Evolutionary conservation across 768 basidiomycete species (phyloP).

Genomic region (Boletus insuetus): DNA sequence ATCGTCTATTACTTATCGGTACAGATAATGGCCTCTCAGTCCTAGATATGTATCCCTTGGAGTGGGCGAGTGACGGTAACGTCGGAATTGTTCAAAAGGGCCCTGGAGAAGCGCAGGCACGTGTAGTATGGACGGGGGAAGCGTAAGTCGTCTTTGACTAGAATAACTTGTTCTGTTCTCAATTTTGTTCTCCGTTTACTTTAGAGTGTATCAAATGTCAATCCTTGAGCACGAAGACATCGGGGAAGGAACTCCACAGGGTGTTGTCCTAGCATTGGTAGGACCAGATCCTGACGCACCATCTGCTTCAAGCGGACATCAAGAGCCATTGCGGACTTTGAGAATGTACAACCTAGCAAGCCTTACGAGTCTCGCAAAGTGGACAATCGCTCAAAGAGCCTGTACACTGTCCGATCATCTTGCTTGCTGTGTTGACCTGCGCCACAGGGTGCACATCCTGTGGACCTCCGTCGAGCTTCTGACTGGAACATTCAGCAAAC

Average conservation of each 20-base stretch:
- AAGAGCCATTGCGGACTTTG: slow-evolving; percentile 53
- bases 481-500: slow-evolving; percentile 52
- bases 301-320: slow-evolving; percentile 41
- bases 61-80: slow-evolving; percentile 49
- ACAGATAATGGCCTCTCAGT: slow-evolving; percentile 80
- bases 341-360: slow-evolving; percentile 86
- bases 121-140: slow-evolving; percentile 75
- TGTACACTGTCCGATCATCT: slow-evolving; percentile 1
- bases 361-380: slow-evolving; percentile 70
- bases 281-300: slow-evolving; percentile 56
- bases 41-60: slow-evolving; percentile 77
- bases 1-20: slow-evolving; percentile 70
- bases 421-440: slow-evolving; percentile 7
- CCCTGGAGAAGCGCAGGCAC: slow-evolving; percentile 68
- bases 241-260: slow-evolving; percentile 60
- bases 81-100: slow-evolving; percentile 47
- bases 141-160: slow-evolving; percentile 42
- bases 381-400: slow-evolving; percentile 69
- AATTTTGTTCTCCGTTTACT: background rate
- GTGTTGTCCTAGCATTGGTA: slow-evolving; percentile 75
- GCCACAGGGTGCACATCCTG: slow-evolving; percentile 52
- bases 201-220: slow-evolving; percentile 75
- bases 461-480: slow-evolving; percentile 54
- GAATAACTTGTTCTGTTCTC: background rate
- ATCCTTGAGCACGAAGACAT: slow-evolving; percentile 61